Conservation (phyloP, 1,139 yeast genomes). For the Taphrina pruni region DNA sequence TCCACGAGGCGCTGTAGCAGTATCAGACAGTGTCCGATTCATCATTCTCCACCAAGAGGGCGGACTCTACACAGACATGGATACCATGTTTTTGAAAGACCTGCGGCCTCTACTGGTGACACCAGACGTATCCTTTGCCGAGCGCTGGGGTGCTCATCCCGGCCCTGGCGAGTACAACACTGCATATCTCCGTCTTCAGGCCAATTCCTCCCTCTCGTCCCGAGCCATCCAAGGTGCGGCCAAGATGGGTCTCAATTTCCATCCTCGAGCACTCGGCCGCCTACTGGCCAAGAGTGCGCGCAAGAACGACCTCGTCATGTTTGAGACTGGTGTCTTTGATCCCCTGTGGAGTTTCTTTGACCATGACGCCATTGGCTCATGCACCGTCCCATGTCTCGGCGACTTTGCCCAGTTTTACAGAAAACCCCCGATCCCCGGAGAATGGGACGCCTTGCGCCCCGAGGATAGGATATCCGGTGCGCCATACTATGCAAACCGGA, state of each 20-base stretch:
- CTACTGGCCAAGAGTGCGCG: constrained; percentile 22
- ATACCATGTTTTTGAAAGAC: constrained; percentile 37
- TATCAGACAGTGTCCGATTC: constrained; percentile 34
- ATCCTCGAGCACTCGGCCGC: constrained; percentile 37
- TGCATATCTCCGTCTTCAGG: constrained; percentile 36
- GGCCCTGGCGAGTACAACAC: constrained; percentile 38
- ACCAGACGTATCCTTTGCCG: constrained; percentile 33
- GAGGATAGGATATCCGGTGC: neutral
- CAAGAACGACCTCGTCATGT: constrained; percentile 34
- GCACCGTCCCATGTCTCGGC: constrained; percentile 33
- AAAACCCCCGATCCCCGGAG: neutral
- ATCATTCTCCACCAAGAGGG: constrained; percentile 38
- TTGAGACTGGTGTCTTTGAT: constrained; percentile 37
- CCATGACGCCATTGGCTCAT: constrained; percentile 21
- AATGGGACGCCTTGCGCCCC: constrained; percentile 23
- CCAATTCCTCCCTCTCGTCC: constrained; percentile 36
- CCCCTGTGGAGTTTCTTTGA: constrained; percentile 38
- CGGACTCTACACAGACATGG: constrained; percentile 37
- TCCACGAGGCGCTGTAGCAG: constrained; percentile 37
- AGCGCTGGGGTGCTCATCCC: constrained; percentile 37
- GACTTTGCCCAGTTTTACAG: constrained; percentile 25
- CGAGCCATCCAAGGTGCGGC: constrained; percentile 33
- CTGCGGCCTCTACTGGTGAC: constrained; percentile 31
- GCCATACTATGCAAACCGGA: constrained; percentile 10
- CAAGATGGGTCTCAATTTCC: constrained; percentile 37